Evolutionary conservation across 2,329 filamentous ascomycete species (phyloP).

Genomic region (Trichoderma sp.): DNA sequence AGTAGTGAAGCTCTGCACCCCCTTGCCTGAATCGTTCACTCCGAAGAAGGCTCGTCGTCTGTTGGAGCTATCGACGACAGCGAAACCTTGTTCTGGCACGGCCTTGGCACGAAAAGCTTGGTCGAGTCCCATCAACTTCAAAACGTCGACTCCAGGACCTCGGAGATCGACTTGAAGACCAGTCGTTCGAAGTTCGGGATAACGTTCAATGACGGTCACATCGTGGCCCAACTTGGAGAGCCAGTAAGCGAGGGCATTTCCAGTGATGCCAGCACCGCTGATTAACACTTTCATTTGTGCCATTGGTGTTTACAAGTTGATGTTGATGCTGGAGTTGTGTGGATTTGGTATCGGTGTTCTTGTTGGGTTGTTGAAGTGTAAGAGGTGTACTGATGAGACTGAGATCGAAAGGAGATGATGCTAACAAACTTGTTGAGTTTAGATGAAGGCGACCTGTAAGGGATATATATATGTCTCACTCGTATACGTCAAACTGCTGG

Average conservation of each 20-base stretch:
- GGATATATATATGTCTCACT: neutral
- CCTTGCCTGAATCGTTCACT: conserved; percentile 18
- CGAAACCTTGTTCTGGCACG: conserved; percentile 46
- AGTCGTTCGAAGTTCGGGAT: conserved; percentile 27
- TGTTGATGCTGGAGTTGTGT: neutral
- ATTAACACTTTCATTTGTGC: conserved; percentile 7
- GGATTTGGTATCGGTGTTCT: neutral
- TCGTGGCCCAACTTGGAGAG: conserved; percentile 29
- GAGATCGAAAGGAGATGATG: neutral
- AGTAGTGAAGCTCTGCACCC: conserved; percentile 35
- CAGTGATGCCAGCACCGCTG: conserved; percentile 34
- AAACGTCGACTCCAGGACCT: conserved; percentile 39
- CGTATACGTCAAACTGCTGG: no score
- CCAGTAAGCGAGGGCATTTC: conserved; percentile 33
- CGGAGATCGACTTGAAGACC: conserved; percentile 49
- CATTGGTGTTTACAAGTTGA: conserved; percentile 22
- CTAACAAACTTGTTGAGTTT: neutral
- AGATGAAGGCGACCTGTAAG: neutral
- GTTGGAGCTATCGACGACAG: conserved; percentile 43
- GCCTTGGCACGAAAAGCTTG: conserved; percentile 38
- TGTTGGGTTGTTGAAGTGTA: neutral
- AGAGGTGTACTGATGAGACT: no score
- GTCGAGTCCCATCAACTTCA: conserved; percentile 39
- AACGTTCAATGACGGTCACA: conserved; percentile 42
- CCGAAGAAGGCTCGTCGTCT: conserved; percentile 37